These are phyloP conservation scores for Xenoacremonium recifei DNA, from an alignment of 2,329 filamentous ascomycete species.

Conservation along the genomic window DNA sequence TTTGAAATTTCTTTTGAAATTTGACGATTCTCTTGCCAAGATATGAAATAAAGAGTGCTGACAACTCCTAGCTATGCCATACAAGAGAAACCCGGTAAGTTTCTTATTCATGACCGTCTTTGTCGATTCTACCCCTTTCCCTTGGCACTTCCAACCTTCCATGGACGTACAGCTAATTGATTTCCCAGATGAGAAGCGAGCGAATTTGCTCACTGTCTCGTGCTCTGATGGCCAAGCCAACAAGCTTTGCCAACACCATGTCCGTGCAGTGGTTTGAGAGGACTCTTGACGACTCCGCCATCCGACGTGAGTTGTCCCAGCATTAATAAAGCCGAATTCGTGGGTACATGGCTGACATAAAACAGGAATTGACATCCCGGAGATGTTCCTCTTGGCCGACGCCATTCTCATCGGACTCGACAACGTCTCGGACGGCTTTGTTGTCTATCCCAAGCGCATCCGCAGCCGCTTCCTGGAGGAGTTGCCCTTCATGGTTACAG, in stretches of 20 bases:
- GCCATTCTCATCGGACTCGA: constrained; percentile 8
- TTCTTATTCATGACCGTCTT: no score
- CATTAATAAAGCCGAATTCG: no score
- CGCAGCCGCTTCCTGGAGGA: constrained; percentile 10
- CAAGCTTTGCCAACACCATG: not conserved
- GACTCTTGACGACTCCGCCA: not conserved
- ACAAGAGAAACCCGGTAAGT: constrained; percentile 13
- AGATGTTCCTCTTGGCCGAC: constrained; percentile 15
- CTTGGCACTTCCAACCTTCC: no score
- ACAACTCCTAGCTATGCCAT: constrained; percentile 8
- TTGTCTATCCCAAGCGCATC: constrained; percentile 15
- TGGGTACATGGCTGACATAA: constrained; percentile 1
- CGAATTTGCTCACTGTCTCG: not conserved
- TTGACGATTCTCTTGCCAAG: no score
- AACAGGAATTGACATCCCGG: constrained; percentile 17
- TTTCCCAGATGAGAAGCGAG: not conserved
- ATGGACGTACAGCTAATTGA: no score
- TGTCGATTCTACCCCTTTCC: no score
- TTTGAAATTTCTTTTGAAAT: no score
- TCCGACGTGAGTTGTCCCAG: not conserved
- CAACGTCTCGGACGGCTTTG: constrained; percentile 19
- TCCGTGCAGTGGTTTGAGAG: not conserved
- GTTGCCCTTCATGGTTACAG: constrained; percentile 17
- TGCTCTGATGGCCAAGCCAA: not conserved
- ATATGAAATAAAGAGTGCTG: not conserved